Evolutionary conservation across 768 basidiomycete species (phyloP).

Genomic region (Pulveroboletus sp.): DNA sequence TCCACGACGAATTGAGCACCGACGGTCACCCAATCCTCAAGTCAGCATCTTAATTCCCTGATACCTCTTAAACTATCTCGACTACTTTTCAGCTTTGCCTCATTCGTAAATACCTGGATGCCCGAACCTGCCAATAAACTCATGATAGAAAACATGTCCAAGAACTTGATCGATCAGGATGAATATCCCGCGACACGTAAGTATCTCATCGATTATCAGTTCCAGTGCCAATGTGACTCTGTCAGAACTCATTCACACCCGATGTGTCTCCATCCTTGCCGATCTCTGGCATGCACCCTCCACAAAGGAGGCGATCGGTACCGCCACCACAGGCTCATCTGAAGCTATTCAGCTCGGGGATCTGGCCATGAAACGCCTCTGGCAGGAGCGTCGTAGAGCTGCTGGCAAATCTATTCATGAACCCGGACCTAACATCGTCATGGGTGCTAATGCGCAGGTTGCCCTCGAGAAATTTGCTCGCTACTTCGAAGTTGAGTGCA

Average conservation of each 20-base stretch:
- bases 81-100: slow-evolving; percentile 40
- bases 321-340: slow-evolving; percentile 65
- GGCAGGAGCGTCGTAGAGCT: slow-evolving; percentile 64
- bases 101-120: slow-evolving; percentile 68
- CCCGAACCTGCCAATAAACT: slow-evolving; percentile 47
- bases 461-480: slow-evolving; percentile 68
- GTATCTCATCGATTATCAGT: neutral
- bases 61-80: neutral
- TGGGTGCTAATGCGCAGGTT: slow-evolving; percentile 68
- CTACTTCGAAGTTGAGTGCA: slow-evolving; percentile 61
- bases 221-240: neutral
- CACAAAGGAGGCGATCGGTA: slow-evolving; percentile 52
- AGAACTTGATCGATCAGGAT: slow-evolving; percentile 67
- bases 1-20: slow-evolving; percentile 59
- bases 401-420: slow-evolving; percentile 62
- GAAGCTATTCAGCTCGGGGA: slow-evolving; percentile 74
- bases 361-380: slow-evolving; percentile 64
- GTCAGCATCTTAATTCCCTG: slow-evolving; percentile 3
- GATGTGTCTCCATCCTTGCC: slow-evolving; percentile 53
- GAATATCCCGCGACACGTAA: slow-evolving; percentile 60
- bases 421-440: slow-evolving; percentile 60
- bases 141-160: slow-evolving; percentile 59
- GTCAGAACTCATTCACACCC: slow-evolving; percentile 40
- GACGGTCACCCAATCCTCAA: slow-evolving; percentile 56
- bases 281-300: slow-evolving; percentile 65